A percentile compares a stretch with the other conserved stretches of the same genome.
phyloP scores from a whole-genome alignment of 805 yeast species.

The Candida sanyiensis region DNA sequence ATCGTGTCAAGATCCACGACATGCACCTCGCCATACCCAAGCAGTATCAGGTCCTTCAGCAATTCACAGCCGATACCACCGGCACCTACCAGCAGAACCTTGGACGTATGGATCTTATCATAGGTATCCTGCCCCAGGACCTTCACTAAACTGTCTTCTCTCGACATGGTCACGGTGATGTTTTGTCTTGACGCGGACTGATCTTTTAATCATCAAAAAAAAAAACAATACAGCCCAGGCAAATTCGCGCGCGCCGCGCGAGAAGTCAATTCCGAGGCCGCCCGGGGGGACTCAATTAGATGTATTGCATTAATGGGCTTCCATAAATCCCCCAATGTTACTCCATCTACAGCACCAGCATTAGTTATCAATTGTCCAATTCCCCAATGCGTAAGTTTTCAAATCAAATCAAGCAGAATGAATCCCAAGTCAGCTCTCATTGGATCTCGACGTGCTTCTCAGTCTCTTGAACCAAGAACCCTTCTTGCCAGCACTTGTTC shows the following conservation, averaged over 20 bases:
- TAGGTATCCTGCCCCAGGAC: constrained; percentile 16
- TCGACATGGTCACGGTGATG: too few species aligned
- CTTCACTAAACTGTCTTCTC: constrained; percentile 11
- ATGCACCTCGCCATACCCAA: constrained; percentile 83
- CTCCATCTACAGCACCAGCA: too few species aligned
- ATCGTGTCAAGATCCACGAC: constrained; percentile 94
- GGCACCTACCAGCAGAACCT: constrained; percentile 83
- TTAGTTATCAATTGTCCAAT: too few species aligned
- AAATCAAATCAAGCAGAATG: background rate
- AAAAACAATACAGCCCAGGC: too few species aligned
- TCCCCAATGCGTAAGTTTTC: background rate
- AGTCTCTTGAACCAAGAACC: constrained; percentile 43
- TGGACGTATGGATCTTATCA: constrained; percentile 29
- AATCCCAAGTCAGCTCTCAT: constrained; percentile 1
- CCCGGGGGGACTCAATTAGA: too few species aligned
- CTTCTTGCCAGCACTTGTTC: constrained; percentile 25
- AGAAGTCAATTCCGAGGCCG: too few species aligned
- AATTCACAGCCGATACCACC: constrained; percentile 97
- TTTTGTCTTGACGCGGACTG: too few species aligned
- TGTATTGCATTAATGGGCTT: too few species aligned
- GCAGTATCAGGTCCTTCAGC: constrained; percentile 68
- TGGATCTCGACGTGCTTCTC: constrained; percentile 32
- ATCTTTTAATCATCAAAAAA: too few species aligned
- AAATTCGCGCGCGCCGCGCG: too few species aligned
- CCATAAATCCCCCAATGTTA: too few species aligned